Conservation (phyloP, 495 filamentous ascomycete species). For the Aspergillus baeticus region DNA sequence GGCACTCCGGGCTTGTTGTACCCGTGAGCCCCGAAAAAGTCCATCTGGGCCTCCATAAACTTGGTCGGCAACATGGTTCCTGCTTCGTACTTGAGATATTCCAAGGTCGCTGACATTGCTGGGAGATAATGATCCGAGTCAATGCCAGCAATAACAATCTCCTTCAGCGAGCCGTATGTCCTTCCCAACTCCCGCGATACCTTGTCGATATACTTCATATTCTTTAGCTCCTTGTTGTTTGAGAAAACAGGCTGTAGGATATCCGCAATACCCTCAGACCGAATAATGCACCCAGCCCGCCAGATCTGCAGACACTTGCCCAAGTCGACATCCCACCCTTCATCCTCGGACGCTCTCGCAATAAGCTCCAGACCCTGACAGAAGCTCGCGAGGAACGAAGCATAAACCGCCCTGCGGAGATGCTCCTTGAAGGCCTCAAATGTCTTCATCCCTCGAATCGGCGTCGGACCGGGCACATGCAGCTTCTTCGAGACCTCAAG, state of each 20-base stretch:
- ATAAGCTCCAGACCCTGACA: constrained; percentile 69
- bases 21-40: constrained; percentile 72
- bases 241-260: constrained; percentile 50
- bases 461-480: constrained; percentile 41
- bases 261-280: constrained; percentile 64
- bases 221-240: constrained; percentile 22
- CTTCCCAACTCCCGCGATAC: constrained; percentile 55
- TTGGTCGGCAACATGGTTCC: constrained; percentile 59
- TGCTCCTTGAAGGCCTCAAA: constrained; percentile 55
- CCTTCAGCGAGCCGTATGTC: constrained; percentile 52
- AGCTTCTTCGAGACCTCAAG: constrained; percentile 40
- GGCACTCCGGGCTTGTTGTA: constrained; percentile 53
- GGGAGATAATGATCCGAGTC: constrained; percentile 65
- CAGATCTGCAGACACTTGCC: constrained; percentile 64
- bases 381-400: constrained; percentile 61
- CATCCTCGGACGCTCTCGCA: constrained; percentile 54
- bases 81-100: constrained; percentile 67
- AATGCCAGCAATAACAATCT: constrained; percentile 54
- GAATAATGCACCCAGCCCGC: constrained; percentile 74
- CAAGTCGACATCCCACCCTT: constrained; percentile 64
- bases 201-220: constrained; percentile 46
- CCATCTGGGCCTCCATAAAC: constrained; percentile 75
- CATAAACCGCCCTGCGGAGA: constrained; percentile 60
- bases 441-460: constrained; percentile 40
- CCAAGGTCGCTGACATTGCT: constrained; percentile 60